Evolutionary conservation across 805 yeast species (phyloP).

Genomic region (Myxozyma melibiosi): DNA sequence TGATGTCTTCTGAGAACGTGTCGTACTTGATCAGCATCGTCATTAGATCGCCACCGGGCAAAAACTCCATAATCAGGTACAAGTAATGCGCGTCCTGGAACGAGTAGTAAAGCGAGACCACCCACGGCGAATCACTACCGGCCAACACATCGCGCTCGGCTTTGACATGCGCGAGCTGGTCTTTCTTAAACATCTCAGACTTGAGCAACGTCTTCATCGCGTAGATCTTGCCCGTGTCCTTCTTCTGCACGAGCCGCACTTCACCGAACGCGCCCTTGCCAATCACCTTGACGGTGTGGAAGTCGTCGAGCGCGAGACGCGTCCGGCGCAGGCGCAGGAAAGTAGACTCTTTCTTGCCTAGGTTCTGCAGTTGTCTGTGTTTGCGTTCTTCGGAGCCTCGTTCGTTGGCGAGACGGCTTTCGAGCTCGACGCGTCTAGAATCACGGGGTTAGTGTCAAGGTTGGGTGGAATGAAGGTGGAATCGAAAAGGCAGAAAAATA

Average conservation of each 20-base stretch:
- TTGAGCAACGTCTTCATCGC: slow-evolving; percentile 93
- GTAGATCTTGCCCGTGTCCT: slow-evolving; percentile 86
- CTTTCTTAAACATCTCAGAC: slow-evolving; percentile 92
- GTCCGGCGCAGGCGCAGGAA: slow-evolving; percentile 84
- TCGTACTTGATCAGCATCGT: slow-evolving; percentile 96
- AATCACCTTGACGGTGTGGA: slow-evolving; percentile 81
- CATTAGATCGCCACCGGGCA: slow-evolving; percentile 88
- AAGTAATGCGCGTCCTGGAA: slow-evolving; percentile 77
- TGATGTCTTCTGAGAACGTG: slow-evolving; percentile 86
- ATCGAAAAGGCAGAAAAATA: no score
- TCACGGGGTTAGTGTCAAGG: no score
- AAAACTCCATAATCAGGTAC: slow-evolving; percentile 78
- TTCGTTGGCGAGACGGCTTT: slow-evolving; percentile 67
- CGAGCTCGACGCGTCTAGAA: slow-evolving; percentile 67
- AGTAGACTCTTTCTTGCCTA: slow-evolving; percentile 88
- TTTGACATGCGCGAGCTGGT: slow-evolving; percentile 91
- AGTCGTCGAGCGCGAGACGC: slow-evolving; percentile 77
- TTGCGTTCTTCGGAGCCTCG: slow-evolving; percentile 83
- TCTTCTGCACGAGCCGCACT: slow-evolving; percentile 89
- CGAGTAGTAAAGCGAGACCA: slow-evolving; percentile 76
- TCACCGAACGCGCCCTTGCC: slow-evolving; percentile 99
- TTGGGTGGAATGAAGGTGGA: no score
- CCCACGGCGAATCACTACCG: slow-evolving; percentile 87
- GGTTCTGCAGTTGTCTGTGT: slow-evolving; percentile 73
- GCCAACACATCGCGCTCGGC: slow-evolving; percentile 96